Base-by-base conservation (phyloP, 1,139 yeast genomes). In the Suzukiozyma palmioleophila region DNA sequence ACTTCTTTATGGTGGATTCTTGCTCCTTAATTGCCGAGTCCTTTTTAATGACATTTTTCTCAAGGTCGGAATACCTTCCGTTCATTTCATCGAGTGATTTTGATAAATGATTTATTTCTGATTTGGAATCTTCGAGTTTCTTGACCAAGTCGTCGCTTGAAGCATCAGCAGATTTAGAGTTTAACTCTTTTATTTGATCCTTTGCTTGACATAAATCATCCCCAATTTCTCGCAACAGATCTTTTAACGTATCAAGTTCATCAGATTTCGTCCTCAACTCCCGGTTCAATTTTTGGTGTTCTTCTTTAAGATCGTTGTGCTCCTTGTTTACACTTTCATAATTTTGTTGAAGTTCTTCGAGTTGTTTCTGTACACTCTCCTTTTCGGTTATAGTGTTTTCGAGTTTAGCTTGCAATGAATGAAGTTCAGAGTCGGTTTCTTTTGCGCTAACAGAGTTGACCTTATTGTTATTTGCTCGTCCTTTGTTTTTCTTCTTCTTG, bases 211-310 rank as follows among this genome's bases (percentile, higher is more conserved):
- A 94, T 21, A 87, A 66, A 38, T 86, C 94, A 51, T 84, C 77
- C 1, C 96, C 96, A 15, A 88, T 72, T 37, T 77, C 79, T 48
- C 75, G 75, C 37, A 88, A 60, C 84, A 81, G 84, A 42, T 86
- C 96, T 47, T 82, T 74, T 39, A 84, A 69, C 36, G 64, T 66
- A 30, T 77, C 82, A 16, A 79, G 64, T 46, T 81, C 85, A 37
- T 79, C 83, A 8, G 49, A 44, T 43, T 71, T 72, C 25, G 54
- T 43, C 27, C 52, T 49, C 26, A 63, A 47, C 7, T 55, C 56
- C 3, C 49, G 33, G 35, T 53, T 58, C 35, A 52, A 39, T 9
- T 41, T 36, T 33, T 47, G 44, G 43, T 30, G 34, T 38, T 42
- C 12, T 18, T 7, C 11, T 10, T 53, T 46, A 11, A 45, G 47